Base-by-base conservation (phyloP, 1,139 yeast species). In the Magnusiomyces ingens region DNA sequence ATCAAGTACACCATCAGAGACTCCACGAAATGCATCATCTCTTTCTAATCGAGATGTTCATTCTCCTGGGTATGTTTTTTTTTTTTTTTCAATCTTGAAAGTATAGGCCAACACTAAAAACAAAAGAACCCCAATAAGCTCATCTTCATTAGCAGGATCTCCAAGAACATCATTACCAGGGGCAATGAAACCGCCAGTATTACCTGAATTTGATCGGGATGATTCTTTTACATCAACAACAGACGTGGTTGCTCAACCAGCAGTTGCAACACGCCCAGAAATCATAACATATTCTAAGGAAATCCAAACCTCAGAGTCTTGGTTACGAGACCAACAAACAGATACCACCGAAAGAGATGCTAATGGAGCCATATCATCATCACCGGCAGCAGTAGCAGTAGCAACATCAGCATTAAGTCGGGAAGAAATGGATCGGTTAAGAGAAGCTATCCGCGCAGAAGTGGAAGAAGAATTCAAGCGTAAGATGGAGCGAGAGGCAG, bases 221-320 rank as follows among this genome's bases (percentile, higher is more conserved):
- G 32, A 26, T 26, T 26, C 32, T 5, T 26, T 26, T 26, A 26
- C 8, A 4, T 26, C 32, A 8, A 26, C 32, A 4, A 26, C 32
- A 8, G 32, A 26, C 32, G 32, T 26, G 4, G 32, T 26, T 26
- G 32, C 32, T 5, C 32, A 26, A 26, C 32, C 32, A 5, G 32
- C 32, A 26, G 32, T 26, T 5, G 32, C 32, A 26, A 26, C 40
- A 5, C 8, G 40, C 4, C 17, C 4, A 36, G 40, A 36, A 36
- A 3, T n/a, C 40, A 29, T 64, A 2, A 57, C 64, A 15, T 67
- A 67, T 48, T 59, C 64, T 36, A 66, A 66, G 48, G 62, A 57
- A 29, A 62, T 64, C 1, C 69, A 66, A 44, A 64, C 64, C 15
- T 18, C 18, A 2, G 49, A 47, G 12, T 37, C 49, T 11, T 47